Evolutionary conservation across 2,329 filamentous ascomycete genomes (phyloP).

Genomic region (Fusarium mundagurra): DNA sequence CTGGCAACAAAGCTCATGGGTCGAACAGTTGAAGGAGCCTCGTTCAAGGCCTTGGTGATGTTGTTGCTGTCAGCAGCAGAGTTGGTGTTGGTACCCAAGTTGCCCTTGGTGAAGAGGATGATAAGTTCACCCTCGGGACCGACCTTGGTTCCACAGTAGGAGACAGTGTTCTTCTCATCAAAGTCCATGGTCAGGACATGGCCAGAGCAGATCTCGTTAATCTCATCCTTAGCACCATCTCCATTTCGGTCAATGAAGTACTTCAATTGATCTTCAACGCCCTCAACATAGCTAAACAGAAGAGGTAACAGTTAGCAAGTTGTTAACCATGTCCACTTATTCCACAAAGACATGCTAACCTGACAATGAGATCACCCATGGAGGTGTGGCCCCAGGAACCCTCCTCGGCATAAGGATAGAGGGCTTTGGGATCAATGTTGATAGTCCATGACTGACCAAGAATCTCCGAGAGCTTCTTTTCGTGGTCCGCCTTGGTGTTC

Average conservation of each 20-base stretch:
- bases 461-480: constrained; percentile 55
- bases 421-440: constrained; percentile 56
- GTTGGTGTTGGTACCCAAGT: constrained; percentile 58
- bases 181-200: constrained; percentile 59
- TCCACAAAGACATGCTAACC: constrained; percentile 41
- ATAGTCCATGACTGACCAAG: constrained; percentile 62
- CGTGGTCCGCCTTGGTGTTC: constrained; percentile 55
- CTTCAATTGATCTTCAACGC: constrained; percentile 53
- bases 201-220: constrained; percentile 57
- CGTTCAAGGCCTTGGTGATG: constrained; percentile 58
- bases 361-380: constrained; percentile 55
- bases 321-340: neutral
- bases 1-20: constrained; percentile 57
- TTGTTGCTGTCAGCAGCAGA: constrained; percentile 49
- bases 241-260: constrained; percentile 51
- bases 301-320: neutral
- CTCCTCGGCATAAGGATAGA: constrained; percentile 59
- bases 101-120: constrained; percentile 56
- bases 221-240: constrained; percentile 53
- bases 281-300: constrained; percentile 54
- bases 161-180: constrained; percentile 54
- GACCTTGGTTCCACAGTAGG: constrained; percentile 57
- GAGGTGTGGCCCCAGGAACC: constrained; percentile 53
- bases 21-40: constrained; percentile 47
- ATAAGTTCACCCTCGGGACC: constrained; percentile 55